Percentiles rank a stretch among this genome's conserved stretches.
These are phyloP conservation scores for Casuarina cunninghamiana DNA, from an alignment of 306 rosid genomes.

Conservation along the genomic window DNA sequence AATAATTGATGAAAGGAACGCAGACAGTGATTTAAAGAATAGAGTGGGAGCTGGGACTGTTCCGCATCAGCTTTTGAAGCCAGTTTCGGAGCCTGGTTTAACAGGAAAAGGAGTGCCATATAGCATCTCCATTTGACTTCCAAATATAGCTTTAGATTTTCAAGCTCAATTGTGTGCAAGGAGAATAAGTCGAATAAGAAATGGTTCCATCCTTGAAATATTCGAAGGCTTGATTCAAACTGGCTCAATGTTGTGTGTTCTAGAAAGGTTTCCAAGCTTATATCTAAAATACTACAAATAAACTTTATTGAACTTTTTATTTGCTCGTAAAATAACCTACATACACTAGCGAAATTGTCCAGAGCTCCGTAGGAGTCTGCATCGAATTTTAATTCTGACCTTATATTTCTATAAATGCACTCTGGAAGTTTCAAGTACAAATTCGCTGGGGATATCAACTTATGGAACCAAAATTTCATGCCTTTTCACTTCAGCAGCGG, in stretches of 20 bases:
- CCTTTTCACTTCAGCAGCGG: too few relatives aligned
- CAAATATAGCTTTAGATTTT: not conserved
- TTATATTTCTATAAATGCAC: too few relatives aligned
- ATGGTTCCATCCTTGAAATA: not conserved
- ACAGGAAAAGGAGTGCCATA: constrained; percentile 78
- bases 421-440: too few relatives aligned
- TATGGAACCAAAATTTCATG: too few relatives aligned
- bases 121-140: constrained; percentile 69
- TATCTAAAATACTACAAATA: not conserved
- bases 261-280: not conserved
- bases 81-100: constrained; percentile 67
- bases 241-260: not conserved
- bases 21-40: constrained; percentile 44
- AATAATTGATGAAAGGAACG: constrained; percentile 60
- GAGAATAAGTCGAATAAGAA: too few relatives aligned
- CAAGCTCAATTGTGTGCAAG: not conserved
- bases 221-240: not conserved
- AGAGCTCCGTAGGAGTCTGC: too few relatives aligned
- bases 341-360: too few relatives aligned
- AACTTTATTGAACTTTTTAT: too few relatives aligned
- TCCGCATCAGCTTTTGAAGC: constrained; percentile 79
- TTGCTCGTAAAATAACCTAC: too few relatives aligned
- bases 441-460: too few relatives aligned
- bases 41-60: constrained; percentile 73
- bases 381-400: too few relatives aligned